Conservation (phyloP, 352 stramenopile species). For the Phytopythium chamaehyphon region DNA sequence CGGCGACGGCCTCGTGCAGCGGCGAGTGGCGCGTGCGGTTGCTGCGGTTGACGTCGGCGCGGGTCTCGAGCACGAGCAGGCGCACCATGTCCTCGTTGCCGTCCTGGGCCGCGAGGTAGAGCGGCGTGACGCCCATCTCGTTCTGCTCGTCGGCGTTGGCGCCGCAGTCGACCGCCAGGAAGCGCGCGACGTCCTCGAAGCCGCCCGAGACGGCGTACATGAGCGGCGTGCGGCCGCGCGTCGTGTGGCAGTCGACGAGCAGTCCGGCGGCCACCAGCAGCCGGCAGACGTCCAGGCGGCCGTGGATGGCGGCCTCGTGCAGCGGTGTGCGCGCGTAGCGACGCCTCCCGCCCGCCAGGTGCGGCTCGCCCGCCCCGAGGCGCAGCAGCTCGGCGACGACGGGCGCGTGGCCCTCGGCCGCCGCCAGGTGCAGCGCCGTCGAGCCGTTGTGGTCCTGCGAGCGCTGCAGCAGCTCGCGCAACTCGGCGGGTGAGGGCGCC, state of each 20-base stretch:
- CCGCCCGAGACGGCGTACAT: constrained; percentile 75
- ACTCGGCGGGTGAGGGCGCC: constrained; percentile 8
- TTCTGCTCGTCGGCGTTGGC: constrained; percentile 74
- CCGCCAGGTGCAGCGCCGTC: constrained; percentile 60
- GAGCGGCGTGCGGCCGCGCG: constrained; percentile 61
- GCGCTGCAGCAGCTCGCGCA: constrained; percentile 46
- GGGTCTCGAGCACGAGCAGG: constrained; percentile 34
- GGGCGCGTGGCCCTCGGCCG: constrained; percentile 41
- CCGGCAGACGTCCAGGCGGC: constrained; percentile 44
- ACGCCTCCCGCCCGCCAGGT: constrained; percentile 55
- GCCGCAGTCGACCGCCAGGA: constrained; percentile 35
- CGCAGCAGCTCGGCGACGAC: constrained; percentile 45
- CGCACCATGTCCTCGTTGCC: constrained; percentile 41
- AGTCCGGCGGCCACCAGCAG: constrained; percentile 54
- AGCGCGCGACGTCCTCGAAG: constrained; percentile 42
- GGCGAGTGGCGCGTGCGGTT: constrained; percentile 65
- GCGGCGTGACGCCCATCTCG: constrained; percentile 71
- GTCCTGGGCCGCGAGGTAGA: constrained; percentile 65
- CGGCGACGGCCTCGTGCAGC: constrained; percentile 63
- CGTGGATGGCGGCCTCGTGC: constrained; percentile 68
- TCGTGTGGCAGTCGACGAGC: constrained; percentile 76
- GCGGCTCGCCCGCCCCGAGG: constrained; percentile 51
- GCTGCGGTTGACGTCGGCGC: constrained; percentile 50
- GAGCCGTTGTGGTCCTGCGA: constrained; percentile 65
- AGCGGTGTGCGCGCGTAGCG: constrained; percentile 65